Conservation (phyloP, 129 eudicot species). For the Centrapalus pauciflorus region DNA sequence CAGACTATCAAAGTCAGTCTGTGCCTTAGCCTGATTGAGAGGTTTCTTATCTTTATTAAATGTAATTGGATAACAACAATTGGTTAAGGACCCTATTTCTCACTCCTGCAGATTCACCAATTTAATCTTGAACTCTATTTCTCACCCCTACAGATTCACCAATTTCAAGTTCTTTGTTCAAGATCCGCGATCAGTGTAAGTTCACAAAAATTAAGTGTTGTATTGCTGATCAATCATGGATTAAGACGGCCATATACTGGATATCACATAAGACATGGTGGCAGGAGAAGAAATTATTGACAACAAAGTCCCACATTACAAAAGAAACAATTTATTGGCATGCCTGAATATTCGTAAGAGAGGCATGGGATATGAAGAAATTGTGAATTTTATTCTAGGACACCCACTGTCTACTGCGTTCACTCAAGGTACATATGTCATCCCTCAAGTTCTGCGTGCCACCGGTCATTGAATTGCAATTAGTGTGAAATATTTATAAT, state of each 20-base stretch:
- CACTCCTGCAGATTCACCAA: not conserved
- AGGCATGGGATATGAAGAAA: not conserved
- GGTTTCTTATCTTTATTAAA: too few species aligned
- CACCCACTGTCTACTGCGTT: not conserved
- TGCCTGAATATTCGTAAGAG: not conserved
- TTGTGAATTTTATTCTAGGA: not conserved
- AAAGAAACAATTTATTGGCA: conserved; percentile 1
- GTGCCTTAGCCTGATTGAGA: too few species aligned
- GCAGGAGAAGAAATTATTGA: not conserved
- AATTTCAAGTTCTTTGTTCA: too few species aligned
- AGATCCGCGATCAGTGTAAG: too few species aligned
- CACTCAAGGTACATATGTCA: not conserved
- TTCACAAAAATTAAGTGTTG: not conserved
- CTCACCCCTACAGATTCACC: too few species aligned
- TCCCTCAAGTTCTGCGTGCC: not conserved
- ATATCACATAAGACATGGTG: not conserved
- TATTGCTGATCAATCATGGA: not conserved
- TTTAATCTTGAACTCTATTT: not conserved
- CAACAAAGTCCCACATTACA: not conserved
- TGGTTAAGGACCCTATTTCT: not conserved
- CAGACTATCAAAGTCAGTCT: too few species aligned
- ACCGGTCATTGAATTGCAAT: too few species aligned
- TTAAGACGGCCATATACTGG: not conserved
- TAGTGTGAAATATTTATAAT: too few species aligned
- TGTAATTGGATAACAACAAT: too few species aligned